Evolutionary conservation across 805 yeast species (phyloP).

Genomic region (Pichia phayaonensis): DNA sequence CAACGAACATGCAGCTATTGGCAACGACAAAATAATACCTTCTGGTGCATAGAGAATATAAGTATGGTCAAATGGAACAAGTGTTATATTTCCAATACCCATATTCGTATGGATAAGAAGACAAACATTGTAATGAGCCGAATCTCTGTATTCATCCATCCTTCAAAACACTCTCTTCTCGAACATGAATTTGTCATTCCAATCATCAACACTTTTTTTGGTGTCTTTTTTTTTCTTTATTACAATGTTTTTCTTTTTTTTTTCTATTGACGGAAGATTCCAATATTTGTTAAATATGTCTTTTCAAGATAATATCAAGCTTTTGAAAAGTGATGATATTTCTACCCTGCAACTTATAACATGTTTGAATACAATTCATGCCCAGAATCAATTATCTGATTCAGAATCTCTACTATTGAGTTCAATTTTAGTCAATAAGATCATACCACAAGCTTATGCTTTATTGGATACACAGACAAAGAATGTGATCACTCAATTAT

Average conservation of each 20-base stretch:
- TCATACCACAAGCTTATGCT: slow-evolving; percentile 18
- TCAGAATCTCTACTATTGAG: slow-evolving; percentile 10
- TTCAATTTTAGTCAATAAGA: slow-evolving; percentile 11
- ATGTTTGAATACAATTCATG: slow-evolving; percentile 1
- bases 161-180: too few relatives aligned
- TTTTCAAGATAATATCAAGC: not conserved
- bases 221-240: not conserved
- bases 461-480: slow-evolving; percentile 9
- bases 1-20: slow-evolving; percentile 67
- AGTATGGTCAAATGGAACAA: slow-evolving; percentile 75
- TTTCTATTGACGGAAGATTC: too few relatives aligned
- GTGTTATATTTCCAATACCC: slow-evolving; percentile 2
- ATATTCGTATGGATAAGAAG: too few relatives aligned
- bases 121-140: too few relatives aligned
- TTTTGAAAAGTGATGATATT: not conserved
- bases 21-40: slow-evolving; percentile 46
- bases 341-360: slow-evolving; percentile 3
- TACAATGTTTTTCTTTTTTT: not conserved
- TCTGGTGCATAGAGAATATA: slow-evolving; percentile 68
- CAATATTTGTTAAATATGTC: not conserved
- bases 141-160: too few relatives aligned
- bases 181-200: not conserved
- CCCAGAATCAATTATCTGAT: slow-evolving; percentile 4
- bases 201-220: not conserved
- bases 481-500: slow-evolving; percentile 1